A percentile compares a stretch with the other conserved stretches of the same genome.
Evolutionary conservation across 495 filamentous ascomycete genomes (phyloP).

Genomic region (Xylaria palmicola): DNA sequence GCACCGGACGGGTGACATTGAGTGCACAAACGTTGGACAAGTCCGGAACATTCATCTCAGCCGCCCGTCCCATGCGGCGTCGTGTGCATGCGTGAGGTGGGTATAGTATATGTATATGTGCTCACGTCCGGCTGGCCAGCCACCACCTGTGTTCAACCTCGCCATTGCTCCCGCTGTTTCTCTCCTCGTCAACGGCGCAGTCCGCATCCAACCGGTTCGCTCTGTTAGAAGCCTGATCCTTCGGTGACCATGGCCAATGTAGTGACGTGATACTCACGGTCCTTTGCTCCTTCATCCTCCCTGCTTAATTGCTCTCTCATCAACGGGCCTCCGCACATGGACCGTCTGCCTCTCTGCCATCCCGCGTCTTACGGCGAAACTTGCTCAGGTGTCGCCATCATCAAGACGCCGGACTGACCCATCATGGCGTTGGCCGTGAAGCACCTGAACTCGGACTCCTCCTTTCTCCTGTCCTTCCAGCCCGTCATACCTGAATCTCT

Average conservation of each 20-base stretch:
- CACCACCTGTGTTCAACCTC: slow-evolving; percentile 1
- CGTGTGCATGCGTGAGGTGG: neutral
- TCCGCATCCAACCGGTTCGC: neutral
- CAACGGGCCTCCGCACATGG: neutral
- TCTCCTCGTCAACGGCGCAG: neutral
- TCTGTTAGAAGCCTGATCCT: slow-evolving; percentile 1
- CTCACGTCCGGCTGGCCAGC: neutral
- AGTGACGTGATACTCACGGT: neutral
- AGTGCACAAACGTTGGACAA: neutral
- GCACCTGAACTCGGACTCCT: slow-evolving; percentile 67
- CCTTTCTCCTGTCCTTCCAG: slow-evolving; percentile 65
- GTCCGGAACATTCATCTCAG: neutral
- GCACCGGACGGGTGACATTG: neutral
- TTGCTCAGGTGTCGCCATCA: neutral
- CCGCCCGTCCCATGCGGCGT: neutral
- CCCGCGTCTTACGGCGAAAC: slow-evolving; percentile 1
- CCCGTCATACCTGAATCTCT: slow-evolving; percentile 40
- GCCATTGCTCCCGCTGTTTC: slow-evolving; percentile 8
- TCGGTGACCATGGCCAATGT: neutral
- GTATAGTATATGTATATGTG: neutral
- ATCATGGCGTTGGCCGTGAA: slow-evolving; percentile 65
- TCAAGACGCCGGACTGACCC: neutral
- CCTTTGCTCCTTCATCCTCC: neutral
- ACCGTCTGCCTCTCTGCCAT: neutral
- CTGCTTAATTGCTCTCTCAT: no score